Conservation (phyloP, 495 filamentous ascomycete species). For the Lichenothelia convexa region DNA sequence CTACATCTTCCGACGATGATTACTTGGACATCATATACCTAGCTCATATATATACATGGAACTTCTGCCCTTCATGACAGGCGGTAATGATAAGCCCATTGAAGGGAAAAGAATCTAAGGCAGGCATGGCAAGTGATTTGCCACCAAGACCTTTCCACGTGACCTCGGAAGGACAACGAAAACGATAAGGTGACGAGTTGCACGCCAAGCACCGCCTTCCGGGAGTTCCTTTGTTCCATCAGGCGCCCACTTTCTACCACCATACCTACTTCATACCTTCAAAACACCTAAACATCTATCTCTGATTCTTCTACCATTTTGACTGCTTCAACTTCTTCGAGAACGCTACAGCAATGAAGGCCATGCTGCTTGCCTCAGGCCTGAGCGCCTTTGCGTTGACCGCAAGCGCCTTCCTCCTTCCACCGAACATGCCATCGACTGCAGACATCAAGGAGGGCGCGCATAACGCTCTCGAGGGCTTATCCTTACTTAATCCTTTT, state of each 20-base stretch:
- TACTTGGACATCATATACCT: too few species aligned
- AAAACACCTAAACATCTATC: background rate
- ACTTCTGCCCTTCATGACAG: too few species aligned
- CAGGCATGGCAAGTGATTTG: too few species aligned
- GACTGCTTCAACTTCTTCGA: background rate
- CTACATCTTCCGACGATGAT: too few species aligned
- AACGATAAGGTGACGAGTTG: too few species aligned
- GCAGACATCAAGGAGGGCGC: background rate
- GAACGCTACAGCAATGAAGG: background rate
- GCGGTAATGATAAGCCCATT: too few species aligned
- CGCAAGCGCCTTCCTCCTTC: conserved; percentile 2
- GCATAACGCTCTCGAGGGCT: too few species aligned
- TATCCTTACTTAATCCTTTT: background rate
- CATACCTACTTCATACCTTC: background rate
- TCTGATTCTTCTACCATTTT: background rate
- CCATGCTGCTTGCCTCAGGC: conserved; percentile 2
- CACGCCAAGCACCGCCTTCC: background rate
- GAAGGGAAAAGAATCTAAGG: too few species aligned
- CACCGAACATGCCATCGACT: background rate
- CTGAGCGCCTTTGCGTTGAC: conserved; percentile 3
- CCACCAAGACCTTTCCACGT: background rate
- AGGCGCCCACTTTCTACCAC: background rate
- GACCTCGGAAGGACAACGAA: too few species aligned
- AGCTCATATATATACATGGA: too few species aligned
- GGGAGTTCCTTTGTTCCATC: background rate